Percentiles rank a stretch among this genome's conserved stretches.
phyloP scores from a whole-genome alignment of 805 yeast species.

The Hanseniaspora thailandica region DNA sequence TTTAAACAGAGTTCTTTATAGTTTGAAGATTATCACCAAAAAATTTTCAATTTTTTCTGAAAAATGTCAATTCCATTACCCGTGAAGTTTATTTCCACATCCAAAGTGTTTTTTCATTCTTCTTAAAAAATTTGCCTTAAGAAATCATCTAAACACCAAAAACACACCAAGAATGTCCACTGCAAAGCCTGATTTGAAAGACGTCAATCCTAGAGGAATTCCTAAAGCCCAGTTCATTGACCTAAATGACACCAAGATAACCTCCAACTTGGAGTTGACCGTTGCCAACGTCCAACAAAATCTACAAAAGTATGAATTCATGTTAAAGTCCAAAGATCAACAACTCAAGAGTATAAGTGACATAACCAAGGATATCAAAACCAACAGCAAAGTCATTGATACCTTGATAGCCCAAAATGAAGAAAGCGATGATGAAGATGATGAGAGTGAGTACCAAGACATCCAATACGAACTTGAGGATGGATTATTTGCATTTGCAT shows the following conservation, averaged over 20 bases:
- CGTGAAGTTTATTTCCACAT: no score
- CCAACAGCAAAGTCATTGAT: slow-evolving; percentile 60
- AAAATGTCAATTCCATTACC: neutral
- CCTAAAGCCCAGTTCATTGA: slow-evolving; percentile 94
- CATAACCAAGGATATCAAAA: slow-evolving; percentile 85
- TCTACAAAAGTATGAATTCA: slow-evolving; percentile 75
- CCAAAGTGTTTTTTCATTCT: neutral
- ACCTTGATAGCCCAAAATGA: slow-evolving; percentile 33
- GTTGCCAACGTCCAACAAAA: slow-evolving; percentile 27
- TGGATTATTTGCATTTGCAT: slow-evolving; percentile 78
- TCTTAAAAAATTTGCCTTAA: no score
- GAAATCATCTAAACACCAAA: neutral
- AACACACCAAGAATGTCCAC: slow-evolving; percentile 20
- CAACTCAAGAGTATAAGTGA: slow-evolving; percentile 26
- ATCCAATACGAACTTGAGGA: slow-evolving; percentile 89
- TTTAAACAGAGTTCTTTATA: no score
- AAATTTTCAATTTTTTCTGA: neutral
- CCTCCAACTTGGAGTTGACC: slow-evolving; percentile 58
- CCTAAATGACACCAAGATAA: slow-evolving; percentile 63
- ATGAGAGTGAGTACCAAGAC: slow-evolving; percentile 38
- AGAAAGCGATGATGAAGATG: slow-evolving; percentile 28
- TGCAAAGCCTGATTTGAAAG: slow-evolving; percentile 36
- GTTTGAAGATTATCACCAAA: no score
- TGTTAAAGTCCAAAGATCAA: slow-evolving; percentile 41
- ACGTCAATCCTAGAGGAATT: slow-evolving; percentile 82